phyloP scores from a whole-genome alignment of 1,139 yeast species.

The Debaryomyces fabryi region DNA sequence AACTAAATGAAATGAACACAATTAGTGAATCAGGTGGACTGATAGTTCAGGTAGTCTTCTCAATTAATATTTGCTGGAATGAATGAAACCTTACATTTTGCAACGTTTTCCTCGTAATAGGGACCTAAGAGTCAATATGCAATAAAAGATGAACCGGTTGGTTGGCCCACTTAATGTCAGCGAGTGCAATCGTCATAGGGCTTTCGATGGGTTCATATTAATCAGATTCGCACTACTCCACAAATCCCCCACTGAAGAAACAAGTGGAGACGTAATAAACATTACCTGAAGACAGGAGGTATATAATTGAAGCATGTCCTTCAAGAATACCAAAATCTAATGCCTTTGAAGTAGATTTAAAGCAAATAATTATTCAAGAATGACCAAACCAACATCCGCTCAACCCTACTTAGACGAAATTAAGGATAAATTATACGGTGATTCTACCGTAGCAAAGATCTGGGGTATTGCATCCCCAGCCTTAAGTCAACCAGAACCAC shows the following conservation, averaged over 20 bases:
- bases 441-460: conserved; percentile 16
- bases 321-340: neutral
- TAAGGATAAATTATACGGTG: conserved; percentile 13
- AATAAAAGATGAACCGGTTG: neutral
- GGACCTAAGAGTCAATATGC: too few species aligned
- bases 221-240: neutral
- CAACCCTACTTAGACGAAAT: conserved; percentile 5
- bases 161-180: neutral
- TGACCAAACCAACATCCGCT: neutral
- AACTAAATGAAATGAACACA: too few species aligned
- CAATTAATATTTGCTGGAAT: too few species aligned
- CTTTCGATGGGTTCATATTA: too few species aligned
- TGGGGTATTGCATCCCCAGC: conserved; percentile 17
- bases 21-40: too few species aligned
- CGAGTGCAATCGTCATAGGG: neutral
- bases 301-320: neutral
- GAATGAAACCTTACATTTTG: too few species aligned
- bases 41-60: too few species aligned
- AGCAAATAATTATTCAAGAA: neutral
- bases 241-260: neutral
- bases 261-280: neutral
- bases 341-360: too few species aligned
- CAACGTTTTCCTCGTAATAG: too few species aligned
- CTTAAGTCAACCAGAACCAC: conserved; percentile 12
- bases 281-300: neutral